Evolutionary conservation across 352 stramenopile genomes (phyloP).

Genomic region (Halophytophthora polymorphica): DNA sequence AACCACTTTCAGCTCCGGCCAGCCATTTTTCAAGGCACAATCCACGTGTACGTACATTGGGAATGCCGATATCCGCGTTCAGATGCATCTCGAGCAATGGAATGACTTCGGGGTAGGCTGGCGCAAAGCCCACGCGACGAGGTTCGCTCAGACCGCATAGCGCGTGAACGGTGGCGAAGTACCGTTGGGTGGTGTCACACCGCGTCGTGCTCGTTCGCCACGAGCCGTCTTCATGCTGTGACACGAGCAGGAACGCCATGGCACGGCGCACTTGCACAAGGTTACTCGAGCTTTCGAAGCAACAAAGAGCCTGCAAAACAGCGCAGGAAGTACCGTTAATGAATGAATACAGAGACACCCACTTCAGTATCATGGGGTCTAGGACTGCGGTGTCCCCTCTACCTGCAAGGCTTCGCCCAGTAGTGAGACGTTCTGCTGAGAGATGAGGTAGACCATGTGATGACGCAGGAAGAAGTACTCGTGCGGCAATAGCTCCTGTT

Average conservation of each 20-base stretch:
- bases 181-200: conserved; percentile 24
- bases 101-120: conserved; percentile 49
- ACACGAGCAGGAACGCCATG: conserved; percentile 62
- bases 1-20: conserved; percentile 5
- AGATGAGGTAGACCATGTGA: conserved; percentile 75
- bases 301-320: conserved; percentile 55
- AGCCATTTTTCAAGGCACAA: neutral
- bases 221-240: conserved; percentile 56
- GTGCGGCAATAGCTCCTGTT: conserved; percentile 82
- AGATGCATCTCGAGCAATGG: conserved; percentile 56
- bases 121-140: conserved; percentile 50
- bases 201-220: conserved; percentile 32
- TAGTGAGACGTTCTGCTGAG: conserved; percentile 69
- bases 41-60: conserved; percentile 14
- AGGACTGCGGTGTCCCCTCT: neutral
- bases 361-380: neutral
- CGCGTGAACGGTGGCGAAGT: conserved; percentile 54
- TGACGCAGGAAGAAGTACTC: conserved; percentile 90
- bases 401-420: conserved; percentile 73
- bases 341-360: too few species aligned
- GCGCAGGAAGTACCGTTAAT: conserved; percentile 2
- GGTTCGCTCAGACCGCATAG: conserved; percentile 48
- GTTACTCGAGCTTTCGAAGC: conserved; percentile 69
- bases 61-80: conserved; percentile 45
- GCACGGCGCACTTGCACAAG: conserved; percentile 63